Evolutionary conservation across 2,329 filamentous ascomycete genomes (phyloP), one percentile per base, ranked within the genome.

Genomic region (Epichloe brachyelytri): DNA sequence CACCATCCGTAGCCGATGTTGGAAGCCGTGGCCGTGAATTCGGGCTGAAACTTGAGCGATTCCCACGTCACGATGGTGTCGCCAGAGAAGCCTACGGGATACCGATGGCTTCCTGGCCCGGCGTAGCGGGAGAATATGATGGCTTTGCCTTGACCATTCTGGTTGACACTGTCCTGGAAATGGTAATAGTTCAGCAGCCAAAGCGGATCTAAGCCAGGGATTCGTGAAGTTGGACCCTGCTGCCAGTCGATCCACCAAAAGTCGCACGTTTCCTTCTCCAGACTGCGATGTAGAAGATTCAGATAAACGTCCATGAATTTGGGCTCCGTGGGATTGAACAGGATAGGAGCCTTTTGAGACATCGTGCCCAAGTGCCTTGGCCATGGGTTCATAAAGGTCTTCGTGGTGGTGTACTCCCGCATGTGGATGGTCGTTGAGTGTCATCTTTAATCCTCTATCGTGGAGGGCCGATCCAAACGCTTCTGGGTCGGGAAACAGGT

Each of bases 231-330:
- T 2, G 68, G 65, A 2, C 80, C 80, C 60, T 83, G 80, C 61
- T 83, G 80, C 80, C 79, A 83, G 60, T 83, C 80, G 34, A 83
- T 71, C 80, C 80, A 83, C 78, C 79, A 82, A 51, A 83, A 82
- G 57, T 83, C 79, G 26, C 74, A 71, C 1, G 75, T 79, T 12
- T 77, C 65, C 1, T 73, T 67, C 55, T 83, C 80, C 26, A 82
- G 66, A 17, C 69, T 65, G 11, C 73, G 68, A 52, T 81, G 77
- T 3, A 83, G 67, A 2, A 81, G 70, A 45, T 74, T 69, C 40
- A 82, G 72, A 56, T 78, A 82, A 0, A 77, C 78, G 38, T 79
- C 68, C 60, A 80, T 68, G 56, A 80, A 83, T 30, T 68, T 68
- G 26, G 65, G 71, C 45, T 73, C 68, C 0, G 75, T 76, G 15